These are phyloP conservation scores for Penicillium fuscoglaucum DNA, from an alignment of 2,329 filamentous ascomycete genomes.

Conservation along the genomic window DNA sequence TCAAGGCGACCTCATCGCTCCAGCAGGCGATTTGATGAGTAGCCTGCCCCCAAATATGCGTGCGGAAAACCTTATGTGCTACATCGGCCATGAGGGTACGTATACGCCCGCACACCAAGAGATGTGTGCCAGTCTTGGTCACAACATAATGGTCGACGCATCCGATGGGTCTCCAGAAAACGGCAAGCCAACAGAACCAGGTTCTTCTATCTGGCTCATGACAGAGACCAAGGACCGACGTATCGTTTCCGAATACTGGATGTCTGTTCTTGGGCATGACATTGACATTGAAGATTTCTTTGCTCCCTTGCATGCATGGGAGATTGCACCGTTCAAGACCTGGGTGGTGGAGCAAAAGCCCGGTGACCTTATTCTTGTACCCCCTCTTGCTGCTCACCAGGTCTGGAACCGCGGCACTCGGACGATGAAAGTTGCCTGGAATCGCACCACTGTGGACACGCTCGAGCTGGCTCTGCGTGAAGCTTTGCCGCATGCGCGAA, in stretches of 20 bases:
- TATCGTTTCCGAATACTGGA: constrained; percentile 87
- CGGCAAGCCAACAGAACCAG: constrained; percentile 70
- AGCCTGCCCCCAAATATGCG: constrained; percentile 83
- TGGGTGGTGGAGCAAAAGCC: constrained; percentile 88
- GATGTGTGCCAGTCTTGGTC: constrained; percentile 94
- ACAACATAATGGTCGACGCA: constrained; percentile 97
- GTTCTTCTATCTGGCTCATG: constrained; percentile 98
- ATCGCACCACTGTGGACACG: constrained; percentile 88
- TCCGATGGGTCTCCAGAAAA: constrained; percentile 65
- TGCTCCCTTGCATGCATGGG: constrained; percentile 93
- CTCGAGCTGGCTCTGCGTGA: constrained; percentile 82
- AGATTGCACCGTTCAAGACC: constrained; percentile 86
- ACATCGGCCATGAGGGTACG: constrained; percentile 94
- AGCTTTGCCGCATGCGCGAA: constrained; percentile 80
- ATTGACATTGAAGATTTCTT: constrained; percentile 97
- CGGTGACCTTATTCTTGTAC: constrained; percentile 91
- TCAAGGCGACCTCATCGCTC: constrained; percentile 61
- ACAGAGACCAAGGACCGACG: constrained; percentile 91
- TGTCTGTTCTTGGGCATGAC: constrained; percentile 90
- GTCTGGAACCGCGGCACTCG: constrained; percentile 97
- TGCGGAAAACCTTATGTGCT: constrained; percentile 96
- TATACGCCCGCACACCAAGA: constrained; percentile 94
- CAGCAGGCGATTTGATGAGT: constrained; percentile 92
- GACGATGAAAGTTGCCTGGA: constrained; percentile 98
- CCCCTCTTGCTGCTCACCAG: constrained; percentile 90